Percentiles rank a stretch among this genome's conserved stretches.
Conservation (phyloP, 2,329 filamentous ascomycete genomes). For the Trichoderma koningiopsis region DNA sequence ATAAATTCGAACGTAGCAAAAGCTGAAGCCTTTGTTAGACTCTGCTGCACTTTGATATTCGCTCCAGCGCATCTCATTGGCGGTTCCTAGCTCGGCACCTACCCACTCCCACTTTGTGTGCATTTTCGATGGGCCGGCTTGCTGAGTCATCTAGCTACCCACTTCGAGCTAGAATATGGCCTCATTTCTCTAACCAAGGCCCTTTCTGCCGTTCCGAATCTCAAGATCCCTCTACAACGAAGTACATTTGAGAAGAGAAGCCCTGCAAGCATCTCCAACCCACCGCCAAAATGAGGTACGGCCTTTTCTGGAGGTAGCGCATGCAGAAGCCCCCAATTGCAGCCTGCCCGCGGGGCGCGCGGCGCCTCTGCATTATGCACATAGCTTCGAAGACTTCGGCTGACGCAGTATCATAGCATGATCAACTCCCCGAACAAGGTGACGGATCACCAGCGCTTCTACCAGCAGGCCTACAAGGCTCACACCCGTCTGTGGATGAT, state of each 20-base stretch:
- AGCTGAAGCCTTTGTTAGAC: background rate
- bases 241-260: slow-evolving; percentile 31
- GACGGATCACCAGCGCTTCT: slow-evolving; percentile 71
- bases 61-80: slow-evolving; percentile 11
- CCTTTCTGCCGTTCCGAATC: slow-evolving; percentile 5
- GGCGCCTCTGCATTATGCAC: background rate
- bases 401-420: slow-evolving; percentile 45
- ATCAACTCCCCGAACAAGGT: slow-evolving; percentile 77
- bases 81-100: background rate
- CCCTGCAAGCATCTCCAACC: slow-evolving; percentile 31
- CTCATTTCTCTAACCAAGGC: slow-evolving; percentile 41
- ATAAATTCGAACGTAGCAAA: background rate
- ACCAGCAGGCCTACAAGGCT: slow-evolving; percentile 71
- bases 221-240: slow-evolving; percentile 32
- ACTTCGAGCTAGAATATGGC: slow-evolving; percentile 42
- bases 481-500: slow-evolving; percentile 76
- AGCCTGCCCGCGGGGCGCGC: background rate
- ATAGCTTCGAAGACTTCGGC: slow-evolving; percentile 19
- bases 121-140: slow-evolving; percentile 22
- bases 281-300: slow-evolving; percentile 48
- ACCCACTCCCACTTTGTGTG: slow-evolving; percentile 7
- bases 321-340: slow-evolving; percentile 12
- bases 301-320: background rate
- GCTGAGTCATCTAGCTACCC: slow-evolving; percentile 41
- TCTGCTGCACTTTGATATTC: slow-evolving; percentile 1